Evolutionary conservation across 139 green algal species (phyloP).

Genomic region (Pseudopediastrum boryanum): DNA sequence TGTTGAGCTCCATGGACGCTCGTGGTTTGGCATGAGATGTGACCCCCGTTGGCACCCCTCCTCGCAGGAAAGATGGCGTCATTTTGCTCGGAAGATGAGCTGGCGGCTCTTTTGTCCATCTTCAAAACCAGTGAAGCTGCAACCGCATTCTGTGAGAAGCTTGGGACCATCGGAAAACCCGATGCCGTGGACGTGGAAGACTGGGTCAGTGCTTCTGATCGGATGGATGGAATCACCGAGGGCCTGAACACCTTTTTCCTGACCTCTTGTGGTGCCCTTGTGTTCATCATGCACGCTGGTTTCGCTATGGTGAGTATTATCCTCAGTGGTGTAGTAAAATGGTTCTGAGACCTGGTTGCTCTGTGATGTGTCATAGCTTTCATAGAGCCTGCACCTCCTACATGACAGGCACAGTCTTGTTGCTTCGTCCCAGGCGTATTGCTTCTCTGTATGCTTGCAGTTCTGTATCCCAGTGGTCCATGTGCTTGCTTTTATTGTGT

Average conservation of each 20-base stretch:
- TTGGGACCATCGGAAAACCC: neutral
- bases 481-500: no score
- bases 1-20: no score
- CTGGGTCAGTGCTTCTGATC: neutral
- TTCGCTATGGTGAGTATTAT: slow-evolving; percentile 79
- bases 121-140: slow-evolving; percentile 24
- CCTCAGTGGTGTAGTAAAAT: neutral
- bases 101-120: neutral
- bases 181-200: neutral
- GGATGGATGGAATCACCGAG: slow-evolving; percentile 19
- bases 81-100: slow-evolving; percentile 1
- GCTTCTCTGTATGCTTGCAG: no score
- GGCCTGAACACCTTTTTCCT: slow-evolving; percentile 65
- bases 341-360: neutral
- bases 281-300: slow-evolving; percentile 88
- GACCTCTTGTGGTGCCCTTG: slow-evolving; percentile 62
- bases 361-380: neutral
- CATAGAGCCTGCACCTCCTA: neutral
- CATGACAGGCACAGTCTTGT: neutral
- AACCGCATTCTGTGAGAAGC: slow-evolving; percentile 27
- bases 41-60: no score
- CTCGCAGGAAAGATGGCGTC: no score
- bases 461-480: no score
- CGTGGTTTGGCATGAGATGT: no score
- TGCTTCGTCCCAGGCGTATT: no score